Evolutionary conservation across 331 rosid species (phyloP).

Genomic region (Cydonia oblonga): DNA sequence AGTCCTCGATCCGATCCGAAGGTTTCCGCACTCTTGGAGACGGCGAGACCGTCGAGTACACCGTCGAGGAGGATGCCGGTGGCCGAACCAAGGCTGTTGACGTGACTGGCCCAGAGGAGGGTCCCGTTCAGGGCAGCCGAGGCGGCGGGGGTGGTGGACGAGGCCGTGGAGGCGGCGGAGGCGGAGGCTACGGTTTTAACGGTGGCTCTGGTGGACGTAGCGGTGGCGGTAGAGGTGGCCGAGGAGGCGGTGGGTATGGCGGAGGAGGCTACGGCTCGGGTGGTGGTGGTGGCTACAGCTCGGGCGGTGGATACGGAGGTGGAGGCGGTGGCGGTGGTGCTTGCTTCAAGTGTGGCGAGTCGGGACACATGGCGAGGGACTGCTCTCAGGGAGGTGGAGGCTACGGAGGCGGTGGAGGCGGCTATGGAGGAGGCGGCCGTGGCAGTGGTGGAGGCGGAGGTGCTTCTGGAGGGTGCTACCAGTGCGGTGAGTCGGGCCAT

Average conservation of each 20-base stretch:
- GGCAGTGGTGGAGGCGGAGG: conserved; percentile 33
- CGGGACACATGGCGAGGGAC: conserved; percentile 48
- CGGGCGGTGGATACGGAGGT: conserved; percentile 8
- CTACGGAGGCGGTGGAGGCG: conserved; percentile 24
- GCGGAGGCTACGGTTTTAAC: conserved; percentile 31
- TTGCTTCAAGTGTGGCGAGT: conserved; percentile 75
- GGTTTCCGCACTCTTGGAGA: conserved; percentile 74
- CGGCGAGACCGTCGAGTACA: conserved; percentile 66
- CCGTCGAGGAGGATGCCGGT: conserved; percentile 38
- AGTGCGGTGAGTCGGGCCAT: conserved; percentile 71
- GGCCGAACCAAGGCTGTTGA: conserved; percentile 80
- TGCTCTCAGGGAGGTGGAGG: conserved; percentile 23
- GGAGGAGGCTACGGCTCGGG: conserved; percentile 10
- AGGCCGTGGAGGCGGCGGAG: conserved; percentile 17
- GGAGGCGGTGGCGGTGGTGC: conserved; percentile 29
- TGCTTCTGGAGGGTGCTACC: conserved; percentile 45
- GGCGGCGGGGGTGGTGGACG: conserved; percentile 23
- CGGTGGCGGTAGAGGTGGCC: conserved; percentile 14
- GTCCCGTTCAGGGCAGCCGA: conserved; percentile 44
- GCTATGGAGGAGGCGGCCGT: conserved; percentile 11
- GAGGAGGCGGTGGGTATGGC: conserved; percentile 14
- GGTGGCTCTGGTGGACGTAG: conserved; percentile 27
- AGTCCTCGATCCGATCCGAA: conserved; percentile 60
- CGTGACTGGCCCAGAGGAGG: conserved; percentile 61
- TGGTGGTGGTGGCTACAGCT: conserved; percentile 14